Base-by-base conservation (phyloP, 257 asterid genomes). In the Penstemon barbatus region DNA sequence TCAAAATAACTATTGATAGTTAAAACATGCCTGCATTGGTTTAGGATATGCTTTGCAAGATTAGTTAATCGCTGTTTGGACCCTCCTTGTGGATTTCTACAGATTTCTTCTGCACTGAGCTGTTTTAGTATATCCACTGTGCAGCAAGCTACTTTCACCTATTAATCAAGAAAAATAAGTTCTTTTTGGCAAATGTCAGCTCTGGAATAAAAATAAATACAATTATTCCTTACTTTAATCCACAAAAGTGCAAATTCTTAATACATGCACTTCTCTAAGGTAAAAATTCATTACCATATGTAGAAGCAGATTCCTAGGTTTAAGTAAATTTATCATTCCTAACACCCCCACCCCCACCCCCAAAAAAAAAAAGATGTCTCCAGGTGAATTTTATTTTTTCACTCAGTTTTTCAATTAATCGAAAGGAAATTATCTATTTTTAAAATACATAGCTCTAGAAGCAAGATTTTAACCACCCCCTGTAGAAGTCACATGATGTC, bases 51-150 rank as follows among this genome's bases (percentile, higher is more conserved):
- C 74, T 80, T 94, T 38, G 97, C 96, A 71, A 91, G 90, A 82
- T 92, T 89, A 48, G 89, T 72, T 82, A 91, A 66, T 19, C 97
- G 91, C 42, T 89, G 97, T 79, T 87, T 94, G 59, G 96, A 86
- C 13, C 89, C 99, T 42, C 96, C 96, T 57, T 70, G 86, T 37
- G 95, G 87, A 79, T 89, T 87, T 82, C 96, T 87, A 68, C 81
- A 94, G 63, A 91, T 89, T 79, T 91, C 99, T 83, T 82, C 99
- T 5, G 97, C 97, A 75, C 97, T 89, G 12, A 94, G 96, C 52
- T 94, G 99, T 72, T 94, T 94, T 43, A 91, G 84, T 66, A 91
- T 83, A 78, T 94, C 99, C 18, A 85, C 91, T 1, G 97, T 81
- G 87, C 92, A 80, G 80, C 92, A 87, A 74, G 95, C 96, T 63